phyloP scores from a whole-genome alignment of 2,329 filamentous ascomycete genomes.

The Sphaerulina musiva region DNA sequence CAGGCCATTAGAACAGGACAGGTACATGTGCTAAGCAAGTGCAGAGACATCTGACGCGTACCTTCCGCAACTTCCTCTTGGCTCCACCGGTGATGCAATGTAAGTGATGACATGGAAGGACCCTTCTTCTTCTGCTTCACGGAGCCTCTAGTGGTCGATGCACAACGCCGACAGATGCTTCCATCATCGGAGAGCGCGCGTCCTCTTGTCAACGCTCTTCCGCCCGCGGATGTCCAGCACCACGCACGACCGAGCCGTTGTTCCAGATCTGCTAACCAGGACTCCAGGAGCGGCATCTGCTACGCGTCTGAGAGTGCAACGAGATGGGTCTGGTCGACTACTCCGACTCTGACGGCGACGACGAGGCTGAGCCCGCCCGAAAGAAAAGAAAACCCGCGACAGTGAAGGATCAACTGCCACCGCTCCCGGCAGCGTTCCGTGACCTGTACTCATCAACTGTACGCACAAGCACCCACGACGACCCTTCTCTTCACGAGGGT shows the following conservation, averaged over 20 bases:
- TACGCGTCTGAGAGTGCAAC: background rate
- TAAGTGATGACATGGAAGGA: background rate
- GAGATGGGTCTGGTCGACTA: constrained; percentile 62
- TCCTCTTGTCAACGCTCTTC: background rate
- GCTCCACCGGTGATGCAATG: background rate
- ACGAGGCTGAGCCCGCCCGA: constrained; percentile 18
- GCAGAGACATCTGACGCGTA: no score
- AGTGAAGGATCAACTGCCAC: constrained; percentile 33
- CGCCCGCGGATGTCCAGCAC: background rate
- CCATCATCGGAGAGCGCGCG: constrained; percentile 5
- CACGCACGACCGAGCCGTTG: no score
- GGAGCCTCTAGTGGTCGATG: background rate
- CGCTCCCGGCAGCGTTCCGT: constrained; percentile 73
- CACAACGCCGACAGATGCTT: background rate
- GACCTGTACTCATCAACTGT: constrained; percentile 82
- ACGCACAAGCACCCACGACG: constrained; percentile 69
- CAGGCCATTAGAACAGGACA: no score
- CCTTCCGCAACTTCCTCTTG: background rate
- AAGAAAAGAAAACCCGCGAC: constrained; percentile 22
- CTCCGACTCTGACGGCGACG: constrained; percentile 44
- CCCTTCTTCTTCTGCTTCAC: background rate
- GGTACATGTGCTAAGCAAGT: no score
- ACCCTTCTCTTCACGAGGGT: constrained; percentile 78
- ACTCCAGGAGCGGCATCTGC: background rate
- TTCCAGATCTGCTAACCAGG: no score